These are phyloP conservation scores for Talaromyces sp. DNA, from an alignment of 2,329 filamentous ascomycete genomes.

Conservation along the genomic window DNA sequence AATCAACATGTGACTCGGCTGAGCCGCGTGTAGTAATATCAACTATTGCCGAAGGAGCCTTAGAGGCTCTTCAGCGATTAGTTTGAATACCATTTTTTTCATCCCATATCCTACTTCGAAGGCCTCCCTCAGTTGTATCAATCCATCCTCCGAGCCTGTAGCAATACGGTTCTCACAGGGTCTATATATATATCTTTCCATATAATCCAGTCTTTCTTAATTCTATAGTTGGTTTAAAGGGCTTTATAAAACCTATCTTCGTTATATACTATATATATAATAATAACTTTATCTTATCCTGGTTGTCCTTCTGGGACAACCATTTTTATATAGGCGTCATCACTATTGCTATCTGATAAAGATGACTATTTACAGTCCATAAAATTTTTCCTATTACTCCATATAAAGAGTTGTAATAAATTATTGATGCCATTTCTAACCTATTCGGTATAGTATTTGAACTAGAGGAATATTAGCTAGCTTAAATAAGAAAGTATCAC, in stretches of 20 bases:
- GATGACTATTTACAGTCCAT: constrained; percentile 5
- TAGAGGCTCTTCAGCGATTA: too few relatives aligned
- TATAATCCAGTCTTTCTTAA: neutral
- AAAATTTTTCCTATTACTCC: neutral
- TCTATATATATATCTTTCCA: constrained; percentile 1
- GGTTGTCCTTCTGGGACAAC: neutral
- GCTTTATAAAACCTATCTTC: constrained; percentile 4
- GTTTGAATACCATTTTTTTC: too few relatives aligned
- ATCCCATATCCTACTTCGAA: too few relatives aligned
- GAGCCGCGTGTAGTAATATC: too few relatives aligned
- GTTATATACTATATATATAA: neutral
- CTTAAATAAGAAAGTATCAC: neutral
- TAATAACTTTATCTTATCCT: neutral
- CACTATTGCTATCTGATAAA: neutral
- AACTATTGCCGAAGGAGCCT: too few relatives aligned
- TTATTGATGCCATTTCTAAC: neutral
- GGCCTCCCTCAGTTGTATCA: too few relatives aligned
- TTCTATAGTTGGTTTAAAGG: neutral
- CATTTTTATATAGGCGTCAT: neutral
- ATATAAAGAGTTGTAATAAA: neutral
- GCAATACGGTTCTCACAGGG: too few relatives aligned
- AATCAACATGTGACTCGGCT: too few relatives aligned
- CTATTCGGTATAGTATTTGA: neutral
- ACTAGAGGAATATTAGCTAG: neutral
- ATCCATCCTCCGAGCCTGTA: too few relatives aligned